These are phyloP conservation scores for Penicillium canariense DNA, from an alignment of 495 filamentous ascomycete genomes.

Conservation along the genomic window DNA sequence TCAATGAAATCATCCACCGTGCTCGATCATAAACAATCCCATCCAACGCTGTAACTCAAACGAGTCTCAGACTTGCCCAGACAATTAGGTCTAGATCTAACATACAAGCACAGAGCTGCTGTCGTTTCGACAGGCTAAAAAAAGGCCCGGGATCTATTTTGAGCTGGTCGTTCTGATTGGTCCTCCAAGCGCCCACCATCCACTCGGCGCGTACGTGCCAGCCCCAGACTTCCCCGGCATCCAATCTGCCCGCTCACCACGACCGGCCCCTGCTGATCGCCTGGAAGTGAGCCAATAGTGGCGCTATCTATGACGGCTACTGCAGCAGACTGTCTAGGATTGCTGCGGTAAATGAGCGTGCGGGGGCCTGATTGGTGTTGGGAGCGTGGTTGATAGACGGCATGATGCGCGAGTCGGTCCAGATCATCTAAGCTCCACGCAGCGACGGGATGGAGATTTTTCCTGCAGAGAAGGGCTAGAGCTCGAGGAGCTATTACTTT, in stretches of 20 bases:
- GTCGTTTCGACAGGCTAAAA: not conserved
- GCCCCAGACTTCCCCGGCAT: constrained; percentile 4
- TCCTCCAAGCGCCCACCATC: constrained; percentile 4
- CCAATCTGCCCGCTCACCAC: constrained; percentile 13
- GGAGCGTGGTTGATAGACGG: not conserved
- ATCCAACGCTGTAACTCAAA: too few species aligned
- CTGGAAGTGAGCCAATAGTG: constrained; percentile 10
- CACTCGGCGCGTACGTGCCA: constrained; percentile 25
- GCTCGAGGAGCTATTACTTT: not conserved
- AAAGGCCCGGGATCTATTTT: constrained; percentile 10
- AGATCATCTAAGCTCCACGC: constrained; percentile 6
- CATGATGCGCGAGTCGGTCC: not conserved
- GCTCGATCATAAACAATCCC: not conserved
- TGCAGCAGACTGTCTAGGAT: constrained; percentile 19
- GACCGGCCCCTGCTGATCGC: constrained; percentile 16
- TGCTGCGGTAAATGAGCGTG: constrained; percentile 11
- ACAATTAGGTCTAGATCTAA: not conserved
- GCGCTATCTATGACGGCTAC: not conserved
- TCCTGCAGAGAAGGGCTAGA: not conserved
- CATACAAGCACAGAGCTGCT: too few species aligned
- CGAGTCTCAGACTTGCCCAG: not conserved
- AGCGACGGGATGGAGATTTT: not conserved
- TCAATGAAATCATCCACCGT: not conserved
- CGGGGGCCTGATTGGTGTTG: not conserved
- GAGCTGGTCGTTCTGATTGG: constrained; percentile 3